These are phyloP conservation scores for Cajanus cajan DNA, from an alignment of 306 rosid genomes.

Conservation along the genomic window DNA sequence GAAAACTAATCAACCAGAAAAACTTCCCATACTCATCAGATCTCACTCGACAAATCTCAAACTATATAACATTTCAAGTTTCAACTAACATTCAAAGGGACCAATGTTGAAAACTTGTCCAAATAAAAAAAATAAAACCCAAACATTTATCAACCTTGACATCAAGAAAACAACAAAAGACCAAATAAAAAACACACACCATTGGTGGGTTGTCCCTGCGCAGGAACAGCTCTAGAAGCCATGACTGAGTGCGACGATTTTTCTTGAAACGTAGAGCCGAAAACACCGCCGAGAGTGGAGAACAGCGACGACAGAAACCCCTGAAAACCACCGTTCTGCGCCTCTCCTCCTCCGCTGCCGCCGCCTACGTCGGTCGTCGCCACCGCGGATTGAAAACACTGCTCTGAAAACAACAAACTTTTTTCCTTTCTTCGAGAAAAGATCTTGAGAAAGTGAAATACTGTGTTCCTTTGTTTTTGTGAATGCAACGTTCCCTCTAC, in stretches of 20 bases:
- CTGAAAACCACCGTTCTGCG: slow-evolving; percentile 62
- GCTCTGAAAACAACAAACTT: not conserved
- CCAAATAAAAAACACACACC: not conserved
- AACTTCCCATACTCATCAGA: too few relatives aligned
- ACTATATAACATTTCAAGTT: not conserved
- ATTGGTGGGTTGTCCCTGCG: slow-evolving; percentile 35
- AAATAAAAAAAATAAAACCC: not conserved
- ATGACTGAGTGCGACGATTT: slow-evolving; percentile 5
- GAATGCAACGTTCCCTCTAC: slow-evolving; percentile 20
- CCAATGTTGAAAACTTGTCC: not conserved
- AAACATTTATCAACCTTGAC: not conserved
- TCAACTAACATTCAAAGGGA: not conserved
- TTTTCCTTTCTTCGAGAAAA: not conserved
- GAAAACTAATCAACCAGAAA: not conserved
- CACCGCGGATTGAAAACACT: slow-evolving; percentile 43
- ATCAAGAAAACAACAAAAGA: not conserved
- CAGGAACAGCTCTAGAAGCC: slow-evolving; percentile 54
- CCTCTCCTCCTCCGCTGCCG: slow-evolving; percentile 47
- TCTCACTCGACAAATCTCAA: not conserved
- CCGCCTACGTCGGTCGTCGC: slow-evolving; percentile 55
- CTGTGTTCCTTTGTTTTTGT: not conserved
- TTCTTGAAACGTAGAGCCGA: slow-evolving; percentile 43
- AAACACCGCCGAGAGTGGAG: slow-evolving; percentile 73
- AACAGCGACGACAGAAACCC: slow-evolving; percentile 66
- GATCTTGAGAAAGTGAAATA: not conserved